phyloP scores from a whole-genome alignment of 1,139 yeast species.

The Torulaspora pretoriensis region DNA sequence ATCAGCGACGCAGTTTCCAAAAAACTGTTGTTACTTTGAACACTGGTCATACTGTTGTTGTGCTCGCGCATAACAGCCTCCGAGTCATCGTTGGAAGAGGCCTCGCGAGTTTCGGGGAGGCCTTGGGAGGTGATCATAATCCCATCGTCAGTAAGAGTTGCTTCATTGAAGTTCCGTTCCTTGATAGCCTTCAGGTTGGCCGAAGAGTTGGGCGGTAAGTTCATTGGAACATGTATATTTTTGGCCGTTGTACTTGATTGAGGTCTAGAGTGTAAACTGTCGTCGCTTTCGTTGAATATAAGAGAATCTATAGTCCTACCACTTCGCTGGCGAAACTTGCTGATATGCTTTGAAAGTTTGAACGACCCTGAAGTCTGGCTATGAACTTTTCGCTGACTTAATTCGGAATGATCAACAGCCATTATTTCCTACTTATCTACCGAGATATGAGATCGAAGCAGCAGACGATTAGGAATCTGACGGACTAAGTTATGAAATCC shows the following conservation, averaged over 20 bases:
- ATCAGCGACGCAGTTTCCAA: slow-evolving; percentile 34
- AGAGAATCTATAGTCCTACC: slow-evolving; percentile 3
- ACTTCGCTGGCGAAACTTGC: background rate
- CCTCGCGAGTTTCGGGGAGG: background rate
- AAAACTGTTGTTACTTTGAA: slow-evolving; percentile 18
- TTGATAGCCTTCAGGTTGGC: slow-evolving; percentile 4
- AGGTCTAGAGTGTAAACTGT: slow-evolving; percentile 10
- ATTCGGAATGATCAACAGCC: no score
- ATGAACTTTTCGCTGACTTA: no score
- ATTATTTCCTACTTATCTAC: background rate
- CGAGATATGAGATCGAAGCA: background rate
- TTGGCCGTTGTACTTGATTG: slow-evolving; percentile 10
- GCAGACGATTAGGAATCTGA: background rate
- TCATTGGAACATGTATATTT: slow-evolving; percentile 14
- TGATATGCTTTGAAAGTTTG: background rate
- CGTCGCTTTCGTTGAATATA: slow-evolving; percentile 1
- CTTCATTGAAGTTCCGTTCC: slow-evolving; percentile 10
- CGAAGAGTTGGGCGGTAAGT: slow-evolving; percentile 8
- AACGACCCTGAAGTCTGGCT: no score
- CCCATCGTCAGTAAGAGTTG: slow-evolving; percentile 16
- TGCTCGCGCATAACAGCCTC: slow-evolving; percentile 1
- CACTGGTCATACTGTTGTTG: slow-evolving; percentile 17
- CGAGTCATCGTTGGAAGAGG: background rate
- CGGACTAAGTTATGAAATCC: background rate
- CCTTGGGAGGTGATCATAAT: slow-evolving; percentile 16